Evolutionary conservation across 2,329 filamentous ascomycete species (phyloP), one percentile per base, ranked within the genome.

Genomic region (Alternaria solani): DNA sequence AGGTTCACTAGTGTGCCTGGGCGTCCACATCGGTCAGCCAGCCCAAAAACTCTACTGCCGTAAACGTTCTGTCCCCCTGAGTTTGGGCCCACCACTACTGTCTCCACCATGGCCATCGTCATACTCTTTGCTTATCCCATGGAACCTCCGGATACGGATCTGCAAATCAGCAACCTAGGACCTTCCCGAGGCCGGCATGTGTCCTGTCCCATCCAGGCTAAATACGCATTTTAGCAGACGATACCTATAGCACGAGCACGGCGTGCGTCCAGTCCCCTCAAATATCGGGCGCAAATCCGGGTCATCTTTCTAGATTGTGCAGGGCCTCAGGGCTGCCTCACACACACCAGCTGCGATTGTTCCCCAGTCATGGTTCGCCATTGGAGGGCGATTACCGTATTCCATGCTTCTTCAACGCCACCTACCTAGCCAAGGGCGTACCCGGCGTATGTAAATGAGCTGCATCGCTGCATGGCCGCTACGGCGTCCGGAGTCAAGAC

Each of bases 221-320:
- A 56, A 56, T 56, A 14, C 57, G n/a, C 14, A 41, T 11, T 55
- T 38, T 25, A 59, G 28, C 46, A 34, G 18, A 36, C 53, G 32
- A 60, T 51, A 23, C 20, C 20, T 23, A 44, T 32, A 44, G 46
- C 34, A 32, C 32, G 14, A 41, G 3, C 34, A 38, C 32, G 25
- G 30, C 34, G 20, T 47, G 57, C 57, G 44, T 51, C 53, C 7
- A 51, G n/a, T 60, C 26, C 47, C 41, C 26, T 60, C 53, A 49
- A 51, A 55, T 48, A 9, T 32, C 46, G 34, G 30, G 5, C 38
- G 18, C 38, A 9, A 39, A n/a, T 39, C 38, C 38, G 38, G 18
- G 38, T 57, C 47, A 30, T 34, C 34, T 26, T 12, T 25, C 34
- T 41, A 51, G 30, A 14, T 14, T 38, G 36, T 32, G 32, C 51